Percentiles rank a stretch among this genome's conserved stretches.
Evolutionary conservation across 139 green algal species (phyloP).

Genomic region (Asterochloris erici): DNA sequence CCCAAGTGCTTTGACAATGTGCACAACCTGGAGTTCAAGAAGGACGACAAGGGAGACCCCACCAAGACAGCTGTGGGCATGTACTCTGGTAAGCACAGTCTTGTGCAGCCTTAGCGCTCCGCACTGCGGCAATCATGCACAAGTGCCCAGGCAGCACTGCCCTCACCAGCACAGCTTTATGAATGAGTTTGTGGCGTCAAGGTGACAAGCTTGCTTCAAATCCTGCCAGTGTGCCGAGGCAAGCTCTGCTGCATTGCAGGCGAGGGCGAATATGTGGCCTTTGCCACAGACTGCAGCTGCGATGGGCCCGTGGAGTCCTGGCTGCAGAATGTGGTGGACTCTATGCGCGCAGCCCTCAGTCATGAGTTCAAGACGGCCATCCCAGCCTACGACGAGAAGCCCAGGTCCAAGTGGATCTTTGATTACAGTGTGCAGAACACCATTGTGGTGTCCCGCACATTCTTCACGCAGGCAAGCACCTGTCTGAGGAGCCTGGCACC

Average conservation of each 20-base stretch:
- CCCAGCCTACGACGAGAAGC: conserved; percentile 83
- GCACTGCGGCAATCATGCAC: no score
- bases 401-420: conserved; percentile 80
- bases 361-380: conserved; percentile 77
- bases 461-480: conserved; percentile 70
- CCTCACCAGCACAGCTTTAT: no score
- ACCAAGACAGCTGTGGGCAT: conserved; percentile 80
- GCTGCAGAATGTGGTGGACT: conserved; percentile 75
- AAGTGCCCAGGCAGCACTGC: no score
- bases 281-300: conserved; percentile 66
- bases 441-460: conserved; percentile 80
- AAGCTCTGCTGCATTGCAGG: conserved; percentile 11
- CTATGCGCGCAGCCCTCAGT: conserved; percentile 69
- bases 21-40: conserved; percentile 80
- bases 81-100: conserved; percentile 46
- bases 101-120: neutral
- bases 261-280: conserved; percentile 85
- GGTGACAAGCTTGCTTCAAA: no score
- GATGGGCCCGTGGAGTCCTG: conserved; percentile 80
- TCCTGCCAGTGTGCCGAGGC: no score
- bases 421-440: conserved; percentile 84
- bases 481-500: neutral
- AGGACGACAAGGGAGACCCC: conserved; percentile 37
- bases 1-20: conserved; percentile 92
- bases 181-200: no score